Evolutionary conservation across 805 yeast genomes (phyloP).

Genomic region (Candida gorgasii): DNA sequence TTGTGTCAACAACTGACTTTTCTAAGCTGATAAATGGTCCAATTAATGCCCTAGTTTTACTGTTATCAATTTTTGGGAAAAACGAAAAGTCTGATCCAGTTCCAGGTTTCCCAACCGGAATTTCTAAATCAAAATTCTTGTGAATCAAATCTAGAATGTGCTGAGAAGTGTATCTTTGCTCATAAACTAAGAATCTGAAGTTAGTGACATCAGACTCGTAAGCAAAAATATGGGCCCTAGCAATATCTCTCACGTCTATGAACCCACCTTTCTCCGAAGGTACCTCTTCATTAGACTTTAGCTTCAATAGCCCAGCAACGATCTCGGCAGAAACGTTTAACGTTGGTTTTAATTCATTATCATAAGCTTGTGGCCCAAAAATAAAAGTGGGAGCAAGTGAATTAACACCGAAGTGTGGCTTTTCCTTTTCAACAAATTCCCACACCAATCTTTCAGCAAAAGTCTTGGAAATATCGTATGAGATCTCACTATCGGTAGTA

Average conservation of each 20-base stretch:
- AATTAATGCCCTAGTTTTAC: conserved; percentile 5
- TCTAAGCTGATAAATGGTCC: conserved; percentile 31
- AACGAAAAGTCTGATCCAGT: conserved; percentile 5
- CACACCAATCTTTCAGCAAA: conserved; percentile 61
- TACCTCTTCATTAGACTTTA: conserved; percentile 19
- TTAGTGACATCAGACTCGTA: conserved; percentile 29
- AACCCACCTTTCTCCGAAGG: conserved; percentile 19
- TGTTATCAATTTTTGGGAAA: conserved; percentile 5
- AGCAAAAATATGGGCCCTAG: conserved; percentile 55
- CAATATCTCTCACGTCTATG: conserved; percentile 65
- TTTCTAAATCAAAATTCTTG: conserved; percentile 19
- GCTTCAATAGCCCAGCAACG: conserved; percentile 27
- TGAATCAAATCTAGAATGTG: conserved; percentile 23
- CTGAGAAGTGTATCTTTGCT: conserved; percentile 17
- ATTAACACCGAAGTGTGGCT: conserved; percentile 38
- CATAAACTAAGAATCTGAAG: conserved; percentile 8
- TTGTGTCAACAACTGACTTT: conserved; percentile 39
- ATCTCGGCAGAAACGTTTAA: conserved; percentile 30
- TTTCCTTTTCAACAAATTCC: conserved; percentile 42
- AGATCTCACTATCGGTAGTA: conserved; percentile 21
- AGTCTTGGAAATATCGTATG: conserved; percentile 48
- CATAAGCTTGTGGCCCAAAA: conserved; percentile 54
- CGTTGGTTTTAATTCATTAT: conserved; percentile 24
- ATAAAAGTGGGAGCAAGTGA: conserved; percentile 47
- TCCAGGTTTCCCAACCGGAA: conserved; percentile 32